Evolutionary conservation across 495 filamentous ascomycete genomes (phyloP), one percentile per base, ranked within the genome.

Genomic region (Penicillium lagena): DNA sequence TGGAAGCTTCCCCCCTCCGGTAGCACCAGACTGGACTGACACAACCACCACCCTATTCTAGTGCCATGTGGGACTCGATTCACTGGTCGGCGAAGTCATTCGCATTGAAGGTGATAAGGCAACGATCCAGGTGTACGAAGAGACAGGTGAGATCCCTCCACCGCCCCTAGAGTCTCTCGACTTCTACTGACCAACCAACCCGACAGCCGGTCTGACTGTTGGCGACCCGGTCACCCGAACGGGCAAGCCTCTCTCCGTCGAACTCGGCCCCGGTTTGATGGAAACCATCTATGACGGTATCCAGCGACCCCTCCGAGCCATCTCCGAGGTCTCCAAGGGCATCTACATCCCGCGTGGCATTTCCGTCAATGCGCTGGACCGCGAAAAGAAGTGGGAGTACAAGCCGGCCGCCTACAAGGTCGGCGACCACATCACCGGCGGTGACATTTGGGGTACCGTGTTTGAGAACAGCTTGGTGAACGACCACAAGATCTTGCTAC

Each of bases 201-300:
- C 97, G 52, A 95, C 84, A 90, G 94, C 89, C 72, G 93, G 93
- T 67, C 82, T 98, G 52, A 95, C 84, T 38, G 91, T 98, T 57
- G 93, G 94, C 55, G 93, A 98, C 59, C 93, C 93, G 37, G 94
- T 98, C 42, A 44, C 72, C 29, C 79, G 90, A 50, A 95, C 93
- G 12, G 87, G 89, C 58, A 96, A 96, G 76, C 94, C 93, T 45
- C 76, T 99, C 4, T 94, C 90, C 38, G 93, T 99, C 62, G 94
- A 99, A 68, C 82, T 97, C 42, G 93, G 93, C 27, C 93, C 93
- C 51, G 93, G 94, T 57, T 70, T 99, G 70, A 88, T 98, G 81
- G 90, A 97, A 72, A 98, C 94, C 41, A 98, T 98, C 63, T 98
- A 98, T 73, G 94, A 99, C 62, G 93, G 93, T 62, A 97, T 99